Base-by-base conservation (phyloP, 2,329 filamentous ascomycete genomes). In the Fusarium secorum region DNA sequence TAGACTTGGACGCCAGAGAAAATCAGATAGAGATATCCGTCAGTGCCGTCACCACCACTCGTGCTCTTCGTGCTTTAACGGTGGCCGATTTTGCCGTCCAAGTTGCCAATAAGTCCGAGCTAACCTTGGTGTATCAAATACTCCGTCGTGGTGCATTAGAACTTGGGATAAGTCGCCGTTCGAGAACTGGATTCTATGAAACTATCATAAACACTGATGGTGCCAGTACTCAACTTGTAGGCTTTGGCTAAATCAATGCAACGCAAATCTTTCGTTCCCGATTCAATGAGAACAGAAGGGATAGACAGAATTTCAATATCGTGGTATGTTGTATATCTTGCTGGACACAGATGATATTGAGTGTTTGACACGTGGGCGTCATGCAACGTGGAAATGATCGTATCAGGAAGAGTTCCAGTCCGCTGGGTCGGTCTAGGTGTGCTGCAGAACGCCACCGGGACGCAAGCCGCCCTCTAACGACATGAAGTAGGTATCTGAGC, bases 341-440 rank as follows among this genome's bases (percentile, higher is more conserved):
- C 20, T 18, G 3, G 5, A 17, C 1, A 15, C 11, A 35, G 2
- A 0, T 14, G 9, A 18, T 28, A 5, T 5, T 24, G 3, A 33
- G 10, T 30, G 15, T 20, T 30, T 45, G 20, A 24, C 35, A 61
- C 13, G 32, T 33, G 22, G 26, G 35, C 24, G 30, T 38, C 15
- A 49, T 20, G n/a, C 24, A 51, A 38, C 28, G 7, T n/a, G 20
- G 45, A 59, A 45, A 45, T 48, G 22, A 28, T 28, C 33, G 32
- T 54, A 62, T 45, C n/a, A 45, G 38, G 32, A 44, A 9, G 24
- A 3, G 18, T 59, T 20, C 59, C 60, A 53, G n/a, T 22, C 33
- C 32, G 9, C 7, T 17, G 24, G 60, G 36, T 39, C 22, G 18
- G 38, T 13, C 38, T 36, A 44, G 32, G 17, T n/a, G n/a, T 53